Conservation (phyloP, 305 asterid genomes). For the Andrographis paniculata region DNA sequence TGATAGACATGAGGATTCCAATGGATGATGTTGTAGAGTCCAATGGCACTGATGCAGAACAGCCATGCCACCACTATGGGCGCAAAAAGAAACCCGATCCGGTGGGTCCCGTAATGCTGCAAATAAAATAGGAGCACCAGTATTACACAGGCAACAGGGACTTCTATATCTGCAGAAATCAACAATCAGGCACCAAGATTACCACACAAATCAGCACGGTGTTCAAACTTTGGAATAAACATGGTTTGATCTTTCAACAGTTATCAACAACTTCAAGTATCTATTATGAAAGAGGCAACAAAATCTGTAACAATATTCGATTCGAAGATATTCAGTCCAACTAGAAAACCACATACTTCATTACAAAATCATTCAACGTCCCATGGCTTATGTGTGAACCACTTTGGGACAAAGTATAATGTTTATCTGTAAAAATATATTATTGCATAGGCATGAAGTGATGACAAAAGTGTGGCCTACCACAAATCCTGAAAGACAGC, state of each 20-base stretch:
- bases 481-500: constrained; percentile 23
- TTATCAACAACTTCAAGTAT: background rate
- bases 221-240: background rate
- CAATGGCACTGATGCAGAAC: constrained; percentile 65
- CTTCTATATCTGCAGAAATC: constrained; percentile 52
- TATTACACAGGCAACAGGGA: constrained; percentile 59
- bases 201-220: constrained; percentile 2
- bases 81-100: constrained; percentile 65
- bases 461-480: constrained; percentile 5
- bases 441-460: background rate
- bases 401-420: constrained; percentile 19
- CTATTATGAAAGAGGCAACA: no score
- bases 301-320: no score
- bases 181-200: background rate
- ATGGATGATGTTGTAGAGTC: constrained; percentile 52
- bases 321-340: constrained; percentile 3
- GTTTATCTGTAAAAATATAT: constrained; percentile 13
- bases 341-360: background rate
- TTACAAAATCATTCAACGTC: constrained; percentile 12
- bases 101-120: constrained; percentile 72
- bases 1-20: constrained; percentile 74
- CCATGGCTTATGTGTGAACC: constrained; percentile 10
- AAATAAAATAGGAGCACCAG: constrained; percentile 51
- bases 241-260: background rate
- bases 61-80: constrained; percentile 75